A percentile compares a stretch with the other conserved stretches of the same genome.
Conservation (phyloP, 2,329 filamentous ascomycete genomes). For the Apiospora kogelbergensis region DNA sequence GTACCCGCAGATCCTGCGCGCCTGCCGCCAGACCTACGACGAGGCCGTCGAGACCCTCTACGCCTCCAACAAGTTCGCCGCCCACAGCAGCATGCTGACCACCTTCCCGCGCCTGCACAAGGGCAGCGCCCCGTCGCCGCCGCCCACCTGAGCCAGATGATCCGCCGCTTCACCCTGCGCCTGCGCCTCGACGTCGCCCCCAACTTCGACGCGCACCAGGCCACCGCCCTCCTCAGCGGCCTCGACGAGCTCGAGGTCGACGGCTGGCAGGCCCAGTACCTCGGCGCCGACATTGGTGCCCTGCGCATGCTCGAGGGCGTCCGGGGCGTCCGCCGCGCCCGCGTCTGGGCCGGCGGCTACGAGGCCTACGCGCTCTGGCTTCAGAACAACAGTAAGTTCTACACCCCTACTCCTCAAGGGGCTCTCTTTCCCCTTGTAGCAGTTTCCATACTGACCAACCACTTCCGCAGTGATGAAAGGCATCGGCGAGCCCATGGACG, state of each 20-base stretch:
- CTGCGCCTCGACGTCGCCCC: slow-evolving; percentile 42
- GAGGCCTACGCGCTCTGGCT: slow-evolving; percentile 44
- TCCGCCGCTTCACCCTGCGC: slow-evolving; percentile 39
- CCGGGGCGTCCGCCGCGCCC: slow-evolving; percentile 37
- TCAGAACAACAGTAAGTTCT: slow-evolving; percentile 24
- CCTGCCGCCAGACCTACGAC: slow-evolving; percentile 39
- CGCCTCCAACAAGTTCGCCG: slow-evolving; percentile 42
- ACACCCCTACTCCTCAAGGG: no score
- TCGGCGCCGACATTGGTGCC: slow-evolving; percentile 35
- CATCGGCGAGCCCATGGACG: slow-evolving; percentile 4
- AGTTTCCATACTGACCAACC: slow-evolving; percentile 26
- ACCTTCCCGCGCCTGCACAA: slow-evolving; percentile 39
- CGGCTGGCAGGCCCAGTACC: slow-evolving; percentile 38
- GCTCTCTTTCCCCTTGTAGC: neutral
- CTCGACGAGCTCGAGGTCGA: slow-evolving; percentile 41
- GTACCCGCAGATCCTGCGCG: slow-evolving; percentile 40
- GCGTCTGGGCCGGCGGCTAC: slow-evolving; percentile 41
- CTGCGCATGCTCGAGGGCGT: slow-evolving; percentile 43
- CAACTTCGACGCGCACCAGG: slow-evolving; percentile 30
- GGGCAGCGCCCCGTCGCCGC: slow-evolving; percentile 26
- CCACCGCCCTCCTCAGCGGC: slow-evolving; percentile 35
- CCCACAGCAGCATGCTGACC: slow-evolving; percentile 40
- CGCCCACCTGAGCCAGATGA: slow-evolving; percentile 28
- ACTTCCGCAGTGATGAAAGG: slow-evolving; percentile 6
- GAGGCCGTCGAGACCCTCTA: slow-evolving; percentile 45